Conservation (phyloP, 108 stramenopile genomes). For the Discostella pseudostelligera region DNA sequence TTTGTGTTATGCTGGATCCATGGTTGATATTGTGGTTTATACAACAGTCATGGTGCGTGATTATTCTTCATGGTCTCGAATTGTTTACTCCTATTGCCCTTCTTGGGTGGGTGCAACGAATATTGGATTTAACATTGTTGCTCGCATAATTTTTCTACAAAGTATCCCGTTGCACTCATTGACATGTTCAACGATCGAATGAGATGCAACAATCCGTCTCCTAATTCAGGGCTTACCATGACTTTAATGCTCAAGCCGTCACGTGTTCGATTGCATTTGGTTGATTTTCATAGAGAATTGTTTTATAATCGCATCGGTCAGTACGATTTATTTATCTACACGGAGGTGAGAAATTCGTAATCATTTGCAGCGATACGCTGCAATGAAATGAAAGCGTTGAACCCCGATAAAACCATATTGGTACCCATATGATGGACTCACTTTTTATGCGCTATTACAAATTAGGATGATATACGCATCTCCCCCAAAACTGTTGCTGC, state of each 20-base stretch:
- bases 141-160: too few relatives aligned
- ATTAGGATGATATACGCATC: conserved; percentile 78
- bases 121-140: neutral
- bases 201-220: conserved; percentile 51
- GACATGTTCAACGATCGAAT: conserved; percentile 78
- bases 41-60: conserved; percentile 63
- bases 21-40: conserved; percentile 73
- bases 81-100: too few relatives aligned
- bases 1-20: conserved; percentile 70
- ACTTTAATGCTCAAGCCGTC: conserved; percentile 58
- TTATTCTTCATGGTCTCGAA: too few relatives aligned
- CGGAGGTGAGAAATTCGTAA: conserved; percentile 48
- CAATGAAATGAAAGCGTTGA: neutral
- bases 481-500: conserved; percentile 74
- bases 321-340: conserved; percentile 84
- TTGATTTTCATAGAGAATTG: conserved; percentile 76
- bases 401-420: neutral
- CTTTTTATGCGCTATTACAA: neutral
- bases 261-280: conserved; percentile 67
- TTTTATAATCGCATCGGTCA: conserved; percentile 77
- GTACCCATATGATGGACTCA: neutral
- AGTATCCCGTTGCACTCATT: conserved; percentile 53
- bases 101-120: neutral
- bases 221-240: conserved; percentile 52
- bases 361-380: neutral